Percentiles rank a stretch among this genome's conserved stretches.
phyloP scores from a whole-genome alignment of 176 grass and related monocot genomes.

The Olyra latifolia region DNA sequence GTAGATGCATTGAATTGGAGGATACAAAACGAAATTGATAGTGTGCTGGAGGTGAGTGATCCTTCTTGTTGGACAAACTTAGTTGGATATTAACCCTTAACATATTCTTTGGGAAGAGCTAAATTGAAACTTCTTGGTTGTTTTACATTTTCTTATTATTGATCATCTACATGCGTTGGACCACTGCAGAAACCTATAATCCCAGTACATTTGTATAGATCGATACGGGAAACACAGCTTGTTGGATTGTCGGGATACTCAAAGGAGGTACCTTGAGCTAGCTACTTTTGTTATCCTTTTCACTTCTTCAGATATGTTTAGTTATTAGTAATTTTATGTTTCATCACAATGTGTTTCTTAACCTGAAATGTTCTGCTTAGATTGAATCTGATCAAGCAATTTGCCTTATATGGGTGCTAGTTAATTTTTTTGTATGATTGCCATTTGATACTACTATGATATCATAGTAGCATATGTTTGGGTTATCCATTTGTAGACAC shows the following conservation, averaged over 20 bases:
- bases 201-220: conserved; percentile 66
- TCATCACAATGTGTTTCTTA: neutral
- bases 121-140: neutral
- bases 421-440: neutral
- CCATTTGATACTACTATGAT: neutral
- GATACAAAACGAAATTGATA: conserved; percentile 83
- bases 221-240: conserved; percentile 70
- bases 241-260: conserved; percentile 77
- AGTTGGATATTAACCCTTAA: conserved; percentile 10
- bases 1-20: conserved; percentile 91
- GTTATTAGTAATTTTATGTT: neutral
- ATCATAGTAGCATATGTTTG: neutral
- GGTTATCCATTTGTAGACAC: neutral
- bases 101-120: neutral
- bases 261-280: conserved; percentile 50
- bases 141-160: conserved; percentile 19
- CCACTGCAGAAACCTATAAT: conserved; percentile 74
- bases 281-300: conserved; percentile 10
- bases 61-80: conserved; percentile 4
- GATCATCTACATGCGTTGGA: conserved; percentile 26
- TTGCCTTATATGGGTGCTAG: neutral
- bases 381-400: neutral
- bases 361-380: neutral
- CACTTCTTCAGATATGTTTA: neutral
- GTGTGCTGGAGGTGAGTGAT: conserved; percentile 65